These are phyloP conservation scores for Mortierella sp. DNA, from an alignment of 371 early-diverging fungal genomes.

Conservation along the genomic window DNA sequence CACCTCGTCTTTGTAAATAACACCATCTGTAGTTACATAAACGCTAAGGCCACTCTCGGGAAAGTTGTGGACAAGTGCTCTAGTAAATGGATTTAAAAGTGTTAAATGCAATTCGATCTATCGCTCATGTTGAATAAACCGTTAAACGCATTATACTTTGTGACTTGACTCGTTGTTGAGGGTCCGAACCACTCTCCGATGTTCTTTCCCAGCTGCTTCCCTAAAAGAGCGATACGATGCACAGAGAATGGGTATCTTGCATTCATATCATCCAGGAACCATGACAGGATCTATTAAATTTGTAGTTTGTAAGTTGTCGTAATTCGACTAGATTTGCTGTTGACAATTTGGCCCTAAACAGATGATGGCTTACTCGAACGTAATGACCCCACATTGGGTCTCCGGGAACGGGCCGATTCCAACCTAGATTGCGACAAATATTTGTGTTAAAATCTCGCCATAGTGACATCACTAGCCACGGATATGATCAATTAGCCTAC, in stretches of 20 bases:
- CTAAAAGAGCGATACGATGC: constrained; percentile 91
- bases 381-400: constrained; percentile 59
- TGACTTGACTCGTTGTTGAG: constrained; percentile 89
- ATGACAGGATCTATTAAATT: constrained; percentile 72
- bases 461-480: not conserved
- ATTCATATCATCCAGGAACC: constrained; percentile 88
- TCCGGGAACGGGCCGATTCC: constrained; percentile 61
- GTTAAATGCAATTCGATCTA: not conserved
- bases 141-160: constrained; percentile 74
- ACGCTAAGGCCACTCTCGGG: constrained; percentile 72
- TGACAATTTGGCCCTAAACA: not conserved
- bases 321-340: not conserved
- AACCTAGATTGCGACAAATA: constrained; percentile 45
- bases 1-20: constrained; percentile 73
- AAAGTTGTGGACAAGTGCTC: constrained; percentile 77
- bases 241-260: constrained; percentile 88
- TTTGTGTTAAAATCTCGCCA: not conserved
- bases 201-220: constrained; percentile 86
- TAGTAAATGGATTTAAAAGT: constrained; percentile 29
- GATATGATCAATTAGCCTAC: constrained; percentile 47
- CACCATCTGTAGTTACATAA: constrained; percentile 81
- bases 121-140: not conserved
- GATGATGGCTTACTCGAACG: constrained; percentile 53
- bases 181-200: constrained; percentile 99
- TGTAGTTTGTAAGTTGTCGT: not conserved